A percentile compares a stretch with the other conserved stretches of the same genome.
Evolutionary conservation across 2,329 filamentous ascomycete species (phyloP).

Genomic region (Huntiella omanensis): DNA sequence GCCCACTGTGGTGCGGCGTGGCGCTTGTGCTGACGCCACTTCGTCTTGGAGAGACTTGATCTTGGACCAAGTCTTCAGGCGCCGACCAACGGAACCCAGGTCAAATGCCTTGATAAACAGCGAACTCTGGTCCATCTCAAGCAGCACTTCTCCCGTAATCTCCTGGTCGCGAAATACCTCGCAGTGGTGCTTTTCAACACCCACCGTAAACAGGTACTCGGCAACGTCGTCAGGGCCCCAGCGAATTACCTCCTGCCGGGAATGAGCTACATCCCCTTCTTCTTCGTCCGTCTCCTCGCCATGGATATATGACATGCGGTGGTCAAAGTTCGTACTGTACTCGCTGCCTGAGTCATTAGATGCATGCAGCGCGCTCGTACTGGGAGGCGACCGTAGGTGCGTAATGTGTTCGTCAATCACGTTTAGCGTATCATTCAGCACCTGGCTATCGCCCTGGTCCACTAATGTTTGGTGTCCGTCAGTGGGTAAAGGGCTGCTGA

Average conservation of each 20-base stretch:
- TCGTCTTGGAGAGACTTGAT: constrained; percentile 85
- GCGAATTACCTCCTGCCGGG: constrained; percentile 48
- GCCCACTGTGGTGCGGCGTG: constrained; percentile 28
- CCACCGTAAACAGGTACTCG: constrained; percentile 68
- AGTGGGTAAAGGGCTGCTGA: constrained; percentile 22
- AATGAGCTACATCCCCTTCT: constrained; percentile 59
- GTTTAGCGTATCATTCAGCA: constrained; percentile 85
- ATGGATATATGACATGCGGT: constrained; percentile 75
- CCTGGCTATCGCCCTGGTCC: constrained; percentile 33
- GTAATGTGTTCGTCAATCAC: constrained; percentile 97
- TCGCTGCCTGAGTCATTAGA: constrained; percentile 71
- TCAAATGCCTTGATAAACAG: constrained; percentile 93
- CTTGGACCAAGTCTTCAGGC: constrained; percentile 91
- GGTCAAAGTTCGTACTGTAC: constrained; percentile 62
- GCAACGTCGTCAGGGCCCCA: constrained; percentile 76
- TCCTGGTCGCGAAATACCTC: constrained; percentile 92
- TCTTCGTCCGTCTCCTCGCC: constrained; percentile 93
- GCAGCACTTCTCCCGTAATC: constrained; percentile 78
- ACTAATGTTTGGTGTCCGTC: too few relatives aligned
- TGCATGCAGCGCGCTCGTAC: constrained; percentile 25
- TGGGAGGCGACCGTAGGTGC: constrained; percentile 45
- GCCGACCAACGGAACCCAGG: constrained; percentile 71
- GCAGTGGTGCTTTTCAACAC: constrained; percentile 78
- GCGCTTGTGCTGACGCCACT: constrained; percentile 32
- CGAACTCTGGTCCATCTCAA: constrained; percentile 90